A percentile compares a stretch with the other conserved stretches of the same genome.
Conservation (phyloP, 1,284 basidiomycete genomes). For the Somion occarium region DNA sequence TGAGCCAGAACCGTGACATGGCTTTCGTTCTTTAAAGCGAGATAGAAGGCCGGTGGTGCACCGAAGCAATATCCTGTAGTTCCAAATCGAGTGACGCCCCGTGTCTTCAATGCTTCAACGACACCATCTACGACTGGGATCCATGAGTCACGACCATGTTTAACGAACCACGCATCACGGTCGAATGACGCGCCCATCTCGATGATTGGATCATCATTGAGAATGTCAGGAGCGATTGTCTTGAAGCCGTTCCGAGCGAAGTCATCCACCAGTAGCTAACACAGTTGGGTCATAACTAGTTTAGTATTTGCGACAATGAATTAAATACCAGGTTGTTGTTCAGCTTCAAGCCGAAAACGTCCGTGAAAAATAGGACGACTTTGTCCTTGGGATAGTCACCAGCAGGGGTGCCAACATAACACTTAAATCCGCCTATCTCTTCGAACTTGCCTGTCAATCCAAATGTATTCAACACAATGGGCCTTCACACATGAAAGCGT, state of each 20-base stretch:
- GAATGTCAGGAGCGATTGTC: constrained; percentile 53
- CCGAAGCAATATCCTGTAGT: constrained; percentile 73
- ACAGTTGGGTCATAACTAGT: not conserved
- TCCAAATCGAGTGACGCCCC: constrained; percentile 54
- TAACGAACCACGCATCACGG: constrained; percentile 50
- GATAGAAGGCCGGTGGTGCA: constrained; percentile 51
- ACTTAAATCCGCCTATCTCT: constrained; percentile 41
- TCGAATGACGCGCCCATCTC: constrained; percentile 87
- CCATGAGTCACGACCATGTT: constrained; percentile 42
- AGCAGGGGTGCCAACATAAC: constrained; percentile 47
- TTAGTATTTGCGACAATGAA: constrained; percentile 8
- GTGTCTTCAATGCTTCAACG: constrained; percentile 47
- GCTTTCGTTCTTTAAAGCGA: constrained; percentile 58
- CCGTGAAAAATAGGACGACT: constrained; percentile 52
- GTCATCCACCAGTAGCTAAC: constrained; percentile 62
- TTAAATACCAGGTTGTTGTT: constrained; percentile 43
- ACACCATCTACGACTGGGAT: constrained; percentile 55
- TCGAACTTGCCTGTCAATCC: constrained; percentile 44
- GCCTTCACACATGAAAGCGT: not conserved
- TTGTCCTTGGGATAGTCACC: constrained; percentile 50
- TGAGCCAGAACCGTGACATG: constrained; percentile 56
- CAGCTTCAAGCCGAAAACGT: constrained; percentile 62
- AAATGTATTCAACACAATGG: not conserved
- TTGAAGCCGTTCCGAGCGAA: constrained; percentile 73
- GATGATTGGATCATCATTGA: constrained; percentile 55